phyloP scores from a whole-genome alignment of 805 yeast species.

The Candida sonorensis region DNA sequence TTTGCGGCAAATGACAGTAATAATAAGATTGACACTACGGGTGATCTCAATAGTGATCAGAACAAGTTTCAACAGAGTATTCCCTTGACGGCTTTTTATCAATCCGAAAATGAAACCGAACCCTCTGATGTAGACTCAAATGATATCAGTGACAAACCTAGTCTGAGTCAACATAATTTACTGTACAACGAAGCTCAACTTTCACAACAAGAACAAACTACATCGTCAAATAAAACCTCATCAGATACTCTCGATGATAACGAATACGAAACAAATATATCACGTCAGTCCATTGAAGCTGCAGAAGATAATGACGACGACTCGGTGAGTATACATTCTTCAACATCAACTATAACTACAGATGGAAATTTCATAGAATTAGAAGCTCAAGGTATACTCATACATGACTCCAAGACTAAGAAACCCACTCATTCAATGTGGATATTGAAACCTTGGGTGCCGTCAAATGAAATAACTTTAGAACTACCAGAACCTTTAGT shows the following conservation, averaged over 20 bases:
- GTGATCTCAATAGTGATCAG: neutral
- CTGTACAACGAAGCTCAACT: no score
- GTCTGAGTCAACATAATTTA: no score
- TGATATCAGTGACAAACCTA: no score
- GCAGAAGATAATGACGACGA: slow-evolving; percentile 11
- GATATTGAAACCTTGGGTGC: slow-evolving; percentile 76
- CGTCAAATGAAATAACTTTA: slow-evolving; percentile 52
- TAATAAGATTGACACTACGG: slow-evolving; percentile 1
- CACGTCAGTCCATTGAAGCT: neutral
- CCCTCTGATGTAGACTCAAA: no score
- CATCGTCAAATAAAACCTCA: neutral
- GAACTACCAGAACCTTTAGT: slow-evolving; percentile 65
- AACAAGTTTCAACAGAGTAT: no score
- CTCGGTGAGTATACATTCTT: slow-evolving; percentile 22
- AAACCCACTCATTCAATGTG: slow-evolving; percentile 84
- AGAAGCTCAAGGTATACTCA: slow-evolving; percentile 91
- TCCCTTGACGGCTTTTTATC: no score
- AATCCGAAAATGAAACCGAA: no score
- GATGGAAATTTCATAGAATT: slow-evolving; percentile 62
- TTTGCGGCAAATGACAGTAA: no score
- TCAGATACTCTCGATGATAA: neutral
- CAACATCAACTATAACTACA: slow-evolving; percentile 35
- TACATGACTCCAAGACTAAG: slow-evolving; percentile 51
- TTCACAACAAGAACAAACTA: no score
- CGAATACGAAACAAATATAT: no score